Base-by-base conservation (phyloP, 140 eudicot genomes). In the Stevia rebaudiana region DNA sequence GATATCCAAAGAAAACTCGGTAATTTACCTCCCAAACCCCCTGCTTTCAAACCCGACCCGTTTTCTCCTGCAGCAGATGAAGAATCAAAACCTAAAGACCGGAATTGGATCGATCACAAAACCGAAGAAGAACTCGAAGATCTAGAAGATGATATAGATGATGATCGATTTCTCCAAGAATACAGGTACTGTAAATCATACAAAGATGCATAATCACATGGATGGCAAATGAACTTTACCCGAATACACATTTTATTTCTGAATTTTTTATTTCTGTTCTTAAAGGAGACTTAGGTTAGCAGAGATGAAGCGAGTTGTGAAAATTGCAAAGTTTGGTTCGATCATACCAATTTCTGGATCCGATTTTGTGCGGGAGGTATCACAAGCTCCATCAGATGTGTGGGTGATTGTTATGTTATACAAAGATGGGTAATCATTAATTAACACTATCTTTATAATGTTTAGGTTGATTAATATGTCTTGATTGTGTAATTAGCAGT, bases 361-460 rank as follows among this genome's bases (percentile, higher is more conserved):
- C 7, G 96, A 87, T 80, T 90, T 90, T 75, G 82, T 90, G 11
- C 94, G 86, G 4, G 95, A 87, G 72, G 98, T 90, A 37, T 87
- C 98, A 25, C 96, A 87, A 77, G 98, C 98, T 65, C 81, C 95
- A 11, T 56, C 78, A 42, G 95, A 91, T 74, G 86, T 87, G 22
- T 84, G 96, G 96, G 96, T 87, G 15, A 86, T 84, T 5, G 96
- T 87, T 70, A 15, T 84, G 7, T 47, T 91, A 56, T 84, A 87
- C 72, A 91, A 87, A 75, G 97, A 90, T 37, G 94, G 95, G 97
- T 90, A 81, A 73, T n/a, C n/a, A n/a, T n/a, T n/a, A n/a, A n/a
- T n/a, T n/a, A n/a, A 12, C 49, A 41, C 17, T 35, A 25, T 4
- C 11, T 37, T 37, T 37, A 2, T 37, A 1, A 35, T 17, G 42